Evolutionary conservation across 768 basidiomycete genomes (phyloP), one percentile per base, ranked within the genome.

Genomic region (Lactifluus piperatus): DNA sequence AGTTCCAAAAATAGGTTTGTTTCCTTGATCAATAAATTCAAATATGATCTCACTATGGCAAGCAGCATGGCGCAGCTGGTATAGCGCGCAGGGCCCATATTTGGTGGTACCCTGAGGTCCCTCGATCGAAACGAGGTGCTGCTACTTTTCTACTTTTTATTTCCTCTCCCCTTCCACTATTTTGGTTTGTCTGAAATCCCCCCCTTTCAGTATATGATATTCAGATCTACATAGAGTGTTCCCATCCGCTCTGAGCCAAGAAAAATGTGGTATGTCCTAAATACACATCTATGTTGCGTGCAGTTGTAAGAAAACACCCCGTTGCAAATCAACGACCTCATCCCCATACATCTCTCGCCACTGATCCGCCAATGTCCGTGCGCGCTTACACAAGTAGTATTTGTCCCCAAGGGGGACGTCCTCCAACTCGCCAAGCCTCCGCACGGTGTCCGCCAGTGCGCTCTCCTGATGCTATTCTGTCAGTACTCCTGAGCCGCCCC

Each of bases 101-200:
- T 68, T 43, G 56, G 63, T 67, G 30, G 56, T 50, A 68, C 68
- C 68, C 68, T 62, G 68, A 69, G 67, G 68, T 69, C 68, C 58
- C 68, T 70, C 57, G 68, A 69, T 69, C 68, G 68, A 69, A 69
- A 69, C 68, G 60, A 68, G 68, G 65, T 68, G 68, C 64, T 68
- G 68, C 68, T 69, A 68, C 22, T 49, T 53, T 44, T 62, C 64
- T 57, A n/a, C n/a, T n/a, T n/a, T n/a, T n/a, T n/a, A n/a, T n/a
- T n/a, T n/a, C n/a, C n/a, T n/a, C n/a, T n/a, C n/a, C n/a, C n/a
- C n/a, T n/a, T n/a, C n/a, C n/a, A n/a, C n/a, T n/a, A n/a, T n/a
- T n/a, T n/a, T n/a, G n/a, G n/a, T n/a, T n/a, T n/a, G n/a, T n/a
- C n/a, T n/a, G n/a, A n/a, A n/a, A 0, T 2, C 20, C 11, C 13